Evolutionary conservation across 1,284 basidiomycete genomes (phyloP), one percentile per base, ranked within the genome.

Genomic region (Sutorius eximius): DNA sequence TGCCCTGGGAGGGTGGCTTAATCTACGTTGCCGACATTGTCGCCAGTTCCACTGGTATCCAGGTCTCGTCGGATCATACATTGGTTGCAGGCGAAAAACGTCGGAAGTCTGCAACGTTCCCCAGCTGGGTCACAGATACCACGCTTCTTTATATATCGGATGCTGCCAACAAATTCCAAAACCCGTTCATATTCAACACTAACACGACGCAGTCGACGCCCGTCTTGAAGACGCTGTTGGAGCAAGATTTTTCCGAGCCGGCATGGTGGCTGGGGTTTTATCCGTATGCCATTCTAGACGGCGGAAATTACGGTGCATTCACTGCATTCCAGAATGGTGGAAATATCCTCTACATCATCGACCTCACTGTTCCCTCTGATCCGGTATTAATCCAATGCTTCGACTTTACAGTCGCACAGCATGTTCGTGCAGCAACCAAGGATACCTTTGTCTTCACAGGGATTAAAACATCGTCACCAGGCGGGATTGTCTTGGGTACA

Each of bases 101-200:
- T 29, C 72, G 73, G 22, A 60, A 80, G 55, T 78, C 79, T 54
- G 79, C 78, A 2, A 72, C 66, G 3, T 82, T 79, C 58, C 83
- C 83, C 0, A 59, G 74, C 11, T 93, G 89, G 90, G 73, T 78
- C 5, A 73, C 73, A 32, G 69, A 79, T 48, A 74, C 81, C 6
- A 78, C 71, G 0, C 74, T 92, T 5, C 61, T 87, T 7, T 91
- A 85, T 69, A 80, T 80, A 16, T 78, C 74, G 33, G 89, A 92
- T 61, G 72, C 71, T 38, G 80, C 79, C n/a, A 86, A 85, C 0
- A n/a, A 40, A 2, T 91, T 77, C 63, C 75, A 82, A 50, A 90
- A 91, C 61, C 87, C 87, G 0, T 89, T 81, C 76, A 75, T 72
- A 41, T 85, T 79, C 63, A 6, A 54, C 40, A 56, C 63, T 12